phyloP scores from a whole-genome alignment of 768 basidiomycete species.

The Phaeotremella fagi region DNA sequence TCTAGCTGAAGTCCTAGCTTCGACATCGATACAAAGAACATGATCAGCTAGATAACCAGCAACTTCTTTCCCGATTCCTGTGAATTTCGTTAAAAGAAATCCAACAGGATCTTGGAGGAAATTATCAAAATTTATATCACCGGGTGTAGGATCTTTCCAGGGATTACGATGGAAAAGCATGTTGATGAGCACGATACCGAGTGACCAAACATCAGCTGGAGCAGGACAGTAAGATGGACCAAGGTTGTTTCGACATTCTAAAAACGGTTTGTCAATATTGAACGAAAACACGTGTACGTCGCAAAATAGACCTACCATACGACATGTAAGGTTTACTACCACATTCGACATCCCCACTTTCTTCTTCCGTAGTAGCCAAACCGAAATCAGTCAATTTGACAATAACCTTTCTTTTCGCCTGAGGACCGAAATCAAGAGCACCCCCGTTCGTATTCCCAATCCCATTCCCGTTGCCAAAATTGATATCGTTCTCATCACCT shows the following conservation, averaged over 20 bases:
- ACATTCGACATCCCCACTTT: constrained; percentile 94
- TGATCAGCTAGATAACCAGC: constrained; percentile 78
- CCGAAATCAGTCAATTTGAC: constrained; percentile 98
- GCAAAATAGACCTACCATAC: constrained; percentile 60
- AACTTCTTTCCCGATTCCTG: constrained; percentile 61
- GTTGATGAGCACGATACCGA: constrained; percentile 98
- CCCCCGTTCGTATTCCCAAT: too few relatives aligned
- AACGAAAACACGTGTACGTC: not conserved
- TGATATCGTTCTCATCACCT: constrained; percentile 9
- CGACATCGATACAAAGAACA: constrained; percentile 73
- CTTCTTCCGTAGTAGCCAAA: constrained; percentile 78
- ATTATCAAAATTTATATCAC: constrained; percentile 68
- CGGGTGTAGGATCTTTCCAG: constrained; percentile 89
- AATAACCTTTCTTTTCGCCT: constrained; percentile 72
- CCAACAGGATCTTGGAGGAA: constrained; percentile 72
- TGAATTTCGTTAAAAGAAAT: constrained; percentile 86
- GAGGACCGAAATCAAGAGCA: constrained; percentile 51
- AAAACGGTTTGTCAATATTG: constrained; percentile 8
- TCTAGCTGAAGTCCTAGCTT: constrained; percentile 66
- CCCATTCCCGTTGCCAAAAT: too few relatives aligned
- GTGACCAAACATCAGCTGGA: constrained; percentile 96
- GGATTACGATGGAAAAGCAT: constrained; percentile 99
- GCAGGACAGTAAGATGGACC: constrained; percentile 90
- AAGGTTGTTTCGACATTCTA: constrained; percentile 96
- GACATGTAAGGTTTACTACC: constrained; percentile 99